These are phyloP conservation scores for Podospora pseudocomata DNA, from an alignment of 495 filamentous ascomycete species.

Conservation along the genomic window DNA sequence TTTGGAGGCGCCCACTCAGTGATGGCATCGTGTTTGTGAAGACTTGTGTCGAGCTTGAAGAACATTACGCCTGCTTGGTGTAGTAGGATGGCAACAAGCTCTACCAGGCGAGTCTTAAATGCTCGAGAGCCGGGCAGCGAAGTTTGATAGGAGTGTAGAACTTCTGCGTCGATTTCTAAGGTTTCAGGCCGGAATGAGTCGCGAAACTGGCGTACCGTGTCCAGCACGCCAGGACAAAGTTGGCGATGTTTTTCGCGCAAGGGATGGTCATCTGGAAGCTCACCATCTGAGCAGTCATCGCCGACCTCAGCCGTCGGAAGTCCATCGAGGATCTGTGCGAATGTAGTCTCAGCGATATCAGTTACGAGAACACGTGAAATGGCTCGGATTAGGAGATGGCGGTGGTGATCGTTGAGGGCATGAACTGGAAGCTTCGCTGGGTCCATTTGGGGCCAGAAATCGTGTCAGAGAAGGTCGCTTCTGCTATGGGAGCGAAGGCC, in stretches of 20 bases:
- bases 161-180: not conserved
- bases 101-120: not conserved
- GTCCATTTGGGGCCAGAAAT: not conserved
- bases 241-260: not conserved
- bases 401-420: not conserved
- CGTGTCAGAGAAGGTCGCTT: no score
- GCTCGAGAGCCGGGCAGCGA: not conserved
- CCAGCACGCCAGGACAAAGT: not conserved
- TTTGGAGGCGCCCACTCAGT: not conserved
- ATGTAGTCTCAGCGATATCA: not conserved
- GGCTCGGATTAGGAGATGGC: not conserved
- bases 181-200: not conserved
- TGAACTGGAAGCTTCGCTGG: not conserved
- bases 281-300: not conserved
- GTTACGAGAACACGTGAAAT: not conserved
- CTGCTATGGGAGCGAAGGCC: no score
- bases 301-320: not conserved
- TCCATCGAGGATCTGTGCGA: not conserved
- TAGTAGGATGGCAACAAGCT: not conserved
- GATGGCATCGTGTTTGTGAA: not conserved
- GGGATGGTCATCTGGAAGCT: not conserved
- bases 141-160: not conserved
- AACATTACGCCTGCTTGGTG: not conserved
- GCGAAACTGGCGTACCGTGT: not conserved
- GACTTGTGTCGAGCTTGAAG: not conserved